A percentile compares a stretch with the other conserved stretches of the same genome.
Evolutionary conservation across 2,329 filamentous ascomycete species (phyloP).

Genomic region (Periconia sp.): DNA sequence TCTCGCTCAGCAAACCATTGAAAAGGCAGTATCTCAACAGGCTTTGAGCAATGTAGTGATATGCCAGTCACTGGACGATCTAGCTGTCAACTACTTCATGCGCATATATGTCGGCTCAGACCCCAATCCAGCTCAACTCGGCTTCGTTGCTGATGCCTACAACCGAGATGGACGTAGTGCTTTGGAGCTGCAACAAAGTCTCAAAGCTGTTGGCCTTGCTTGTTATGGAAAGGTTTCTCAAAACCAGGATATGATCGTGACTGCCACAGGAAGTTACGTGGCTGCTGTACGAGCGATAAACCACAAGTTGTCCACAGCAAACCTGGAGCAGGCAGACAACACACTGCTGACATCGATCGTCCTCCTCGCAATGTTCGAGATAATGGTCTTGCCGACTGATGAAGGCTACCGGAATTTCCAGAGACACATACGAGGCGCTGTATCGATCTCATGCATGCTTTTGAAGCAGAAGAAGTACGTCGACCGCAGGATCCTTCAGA

Average conservation of each 20-base stretch:
- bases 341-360: slow-evolving; percentile 27
- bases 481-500: slow-evolving; percentile 15
- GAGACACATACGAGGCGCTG: slow-evolving; percentile 32
- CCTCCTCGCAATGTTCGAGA: slow-evolving; percentile 30
- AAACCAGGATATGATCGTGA: slow-evolving; percentile 14
- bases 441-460: slow-evolving; percentile 23
- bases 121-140: slow-evolving; percentile 21
- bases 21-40: background rate
- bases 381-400: slow-evolving; percentile 18
- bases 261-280: slow-evolving; percentile 22
- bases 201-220: slow-evolving; percentile 28
- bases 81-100: slow-evolving; percentile 34
- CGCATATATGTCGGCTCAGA: slow-evolving; percentile 27
- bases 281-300: slow-evolving; percentile 26
- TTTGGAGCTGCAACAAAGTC: slow-evolving; percentile 17
- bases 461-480: slow-evolving; percentile 15
- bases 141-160: slow-evolving; percentile 24
- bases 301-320: slow-evolving; percentile 14
- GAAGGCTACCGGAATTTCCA: slow-evolving; percentile 22
- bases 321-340: slow-evolving; percentile 13
- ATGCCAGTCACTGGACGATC: slow-evolving; percentile 25
- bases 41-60: slow-evolving; percentile 20
- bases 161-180: slow-evolving; percentile 13
- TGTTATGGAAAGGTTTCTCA: slow-evolving; percentile 21
- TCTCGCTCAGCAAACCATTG: background rate